Evolutionary conservation across 805 yeast genomes (phyloP), one percentile per base, ranked within the genome.

Genomic region (Jamesozyma piceae): DNA sequence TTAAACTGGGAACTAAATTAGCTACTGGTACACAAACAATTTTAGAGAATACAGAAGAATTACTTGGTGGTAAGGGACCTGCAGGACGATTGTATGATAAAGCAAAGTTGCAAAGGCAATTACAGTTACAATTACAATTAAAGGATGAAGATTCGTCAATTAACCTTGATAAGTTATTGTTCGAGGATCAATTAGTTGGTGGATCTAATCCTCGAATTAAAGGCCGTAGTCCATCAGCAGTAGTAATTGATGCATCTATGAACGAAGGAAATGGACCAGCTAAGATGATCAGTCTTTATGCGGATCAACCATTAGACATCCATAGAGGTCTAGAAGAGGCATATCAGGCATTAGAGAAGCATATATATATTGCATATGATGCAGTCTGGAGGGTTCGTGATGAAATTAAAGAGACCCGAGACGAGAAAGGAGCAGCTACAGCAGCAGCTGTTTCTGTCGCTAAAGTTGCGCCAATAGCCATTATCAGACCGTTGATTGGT

Each of bases 1-100:
- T 89, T 36, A 81, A 82, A 51, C 68, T 89, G 37, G 95, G 96
- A 1, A 90, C 84, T 0, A 86, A 82, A 52, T 57, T 89, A 24
- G 89, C 95, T 1, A 81, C 88, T 9, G 96, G 97, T 0, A 84
- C 95, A 0, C 97, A 88, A 54, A 77, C 80, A 0, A 62, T 85
- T 2, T 61, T 89, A 35, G 96, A 88, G 51, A 77, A 74, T 41
- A 80, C 94, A 0, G 97, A 88, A 56, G 82, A 80, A 49, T 72
- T 75, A 6, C 64, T 86, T 32, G 94, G 92, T 6, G 95, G 95
- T 0, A 70, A 70, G 48, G 92, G 90, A 0, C 62, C 80, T 0
- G 59, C 73, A 3, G 75, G 74, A 10, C 61, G 80, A 49, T 34
- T 41, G 31, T 43, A 44, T 21, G 55, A 52, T 34, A 27, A 11